A percentile compares a stretch with the other conserved stretches of the same genome.
Evolutionary conservation across 805 yeast genomes (phyloP).

Genomic region (Saccharomyces paradoxus): DNA sequence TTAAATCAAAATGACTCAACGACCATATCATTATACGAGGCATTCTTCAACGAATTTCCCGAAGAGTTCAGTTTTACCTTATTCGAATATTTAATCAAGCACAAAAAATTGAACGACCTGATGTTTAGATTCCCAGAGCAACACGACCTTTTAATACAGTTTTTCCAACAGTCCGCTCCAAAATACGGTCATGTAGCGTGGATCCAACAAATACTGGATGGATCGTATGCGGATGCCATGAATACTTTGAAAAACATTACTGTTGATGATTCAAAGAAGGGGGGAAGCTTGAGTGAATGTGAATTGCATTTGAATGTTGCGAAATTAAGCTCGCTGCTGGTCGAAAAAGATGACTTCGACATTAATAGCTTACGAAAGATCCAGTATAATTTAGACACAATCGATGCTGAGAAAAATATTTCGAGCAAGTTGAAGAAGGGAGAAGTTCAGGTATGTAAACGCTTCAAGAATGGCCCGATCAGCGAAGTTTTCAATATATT

Average conservation of each 20-base stretch:
- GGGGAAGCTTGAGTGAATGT: slow-evolving; percentile 24
- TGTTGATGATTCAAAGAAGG: slow-evolving; percentile 37
- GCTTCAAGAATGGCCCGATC: slow-evolving; percentile 16
- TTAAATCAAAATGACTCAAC: slow-evolving; percentile 36
- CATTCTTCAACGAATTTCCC: slow-evolving; percentile 54
- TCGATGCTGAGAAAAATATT: slow-evolving; percentile 43
- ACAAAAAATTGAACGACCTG: slow-evolving; percentile 45
- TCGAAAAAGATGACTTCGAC: slow-evolving; percentile 11
- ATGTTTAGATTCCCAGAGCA: slow-evolving; percentile 51
- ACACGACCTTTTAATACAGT: slow-evolving; percentile 41
- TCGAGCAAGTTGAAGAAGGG: slow-evolving; percentile 22
- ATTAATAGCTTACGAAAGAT: slow-evolving; percentile 33
- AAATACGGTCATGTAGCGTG: slow-evolving; percentile 55
- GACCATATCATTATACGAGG: slow-evolving; percentile 30
- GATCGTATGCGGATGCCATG: slow-evolving; percentile 45
- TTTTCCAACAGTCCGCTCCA: slow-evolving; percentile 38
- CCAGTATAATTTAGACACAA: slow-evolving; percentile 41
- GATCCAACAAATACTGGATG: slow-evolving; percentile 55
- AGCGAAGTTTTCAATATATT: slow-evolving; percentile 19
- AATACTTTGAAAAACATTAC: slow-evolving; percentile 38
- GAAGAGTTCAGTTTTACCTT: slow-evolving; percentile 60
- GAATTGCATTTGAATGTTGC: slow-evolving; percentile 61
- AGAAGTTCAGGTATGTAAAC: slow-evolving; percentile 17
- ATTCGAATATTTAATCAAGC: slow-evolving; percentile 48
- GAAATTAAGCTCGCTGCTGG: slow-evolving; percentile 53